These are phyloP conservation scores for Andrographis paniculata DNA, from an alignment of 305 asterid genomes.

Conservation along the genomic window DNA sequence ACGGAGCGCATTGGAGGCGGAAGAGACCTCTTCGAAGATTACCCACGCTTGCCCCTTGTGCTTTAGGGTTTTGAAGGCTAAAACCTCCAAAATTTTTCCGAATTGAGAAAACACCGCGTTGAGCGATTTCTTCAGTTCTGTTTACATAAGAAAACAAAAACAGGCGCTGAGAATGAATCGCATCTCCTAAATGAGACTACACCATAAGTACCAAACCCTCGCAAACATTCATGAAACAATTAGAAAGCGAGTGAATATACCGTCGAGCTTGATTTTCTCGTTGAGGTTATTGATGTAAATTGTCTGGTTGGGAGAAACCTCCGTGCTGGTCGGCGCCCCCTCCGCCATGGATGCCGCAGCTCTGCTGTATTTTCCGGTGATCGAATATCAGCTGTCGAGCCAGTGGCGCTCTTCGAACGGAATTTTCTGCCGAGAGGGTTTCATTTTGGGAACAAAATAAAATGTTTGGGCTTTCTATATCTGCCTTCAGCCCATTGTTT, in stretches of 20 bases:
- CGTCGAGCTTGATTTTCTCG: conserved; percentile 96
- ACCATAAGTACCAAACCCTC: not conserved
- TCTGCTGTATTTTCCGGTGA: conserved; percentile 18
- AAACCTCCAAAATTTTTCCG: conserved; percentile 85
- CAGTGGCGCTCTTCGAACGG: conserved; percentile 8
- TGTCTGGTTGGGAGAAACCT: conserved; percentile 54
- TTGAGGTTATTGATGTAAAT: conserved; percentile 90
- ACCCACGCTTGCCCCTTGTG: conserved; percentile 99
- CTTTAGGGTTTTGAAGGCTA: conserved; percentile 98
- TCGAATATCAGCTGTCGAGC: conserved; percentile 12
- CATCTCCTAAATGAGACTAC: too few species aligned
- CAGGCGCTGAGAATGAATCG: too few species aligned
- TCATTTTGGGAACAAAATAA: conserved; percentile 8
- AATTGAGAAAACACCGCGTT: conserved; percentile 94
- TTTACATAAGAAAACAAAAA: not conserved
- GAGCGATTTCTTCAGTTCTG: conserved; percentile 89
- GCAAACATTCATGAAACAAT: not conserved
- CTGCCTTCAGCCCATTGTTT: too few species aligned
- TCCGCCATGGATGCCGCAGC: conserved; percentile 59
- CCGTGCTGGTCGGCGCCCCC: conserved; percentile 37
- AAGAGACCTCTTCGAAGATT: conserved; percentile 74
- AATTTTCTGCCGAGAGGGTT: not conserved
- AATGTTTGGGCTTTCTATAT: too few species aligned
- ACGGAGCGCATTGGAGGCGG: conserved; percentile 75
- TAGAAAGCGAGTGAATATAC: conserved; percentile 24